These are phyloP conservation scores for Candolleomyces eurysporus DNA, from an alignment of 768 basidiomycete genomes.

Conservation along the genomic window DNA sequence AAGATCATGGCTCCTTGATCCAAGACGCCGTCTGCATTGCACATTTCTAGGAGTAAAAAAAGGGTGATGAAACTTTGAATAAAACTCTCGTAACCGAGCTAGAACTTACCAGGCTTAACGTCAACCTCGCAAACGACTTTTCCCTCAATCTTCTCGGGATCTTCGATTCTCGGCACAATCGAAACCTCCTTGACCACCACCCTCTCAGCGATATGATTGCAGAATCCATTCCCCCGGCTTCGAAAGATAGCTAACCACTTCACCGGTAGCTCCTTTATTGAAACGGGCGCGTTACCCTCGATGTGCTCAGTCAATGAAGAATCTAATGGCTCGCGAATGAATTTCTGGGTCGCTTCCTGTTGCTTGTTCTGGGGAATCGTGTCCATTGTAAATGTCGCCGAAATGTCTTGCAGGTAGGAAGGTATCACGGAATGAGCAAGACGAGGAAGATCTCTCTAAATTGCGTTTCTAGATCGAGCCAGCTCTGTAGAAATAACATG, in stretches of 20 bases:
- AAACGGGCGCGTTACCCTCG: conserved; percentile 32
- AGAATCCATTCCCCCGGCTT: conserved; percentile 26
- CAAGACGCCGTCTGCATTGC: conserved; percentile 34
- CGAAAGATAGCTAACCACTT: conserved; percentile 37
- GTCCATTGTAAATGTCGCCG: no score
- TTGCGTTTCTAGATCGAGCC: no score
- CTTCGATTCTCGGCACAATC: conserved; percentile 32
- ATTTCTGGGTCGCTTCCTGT: conserved; percentile 8
- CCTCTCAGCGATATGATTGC: conserved; percentile 23
- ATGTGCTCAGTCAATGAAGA: conserved; percentile 23
- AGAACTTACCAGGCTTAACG: conserved; percentile 41
- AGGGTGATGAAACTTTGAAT: not conserved
- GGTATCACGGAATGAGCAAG: no score
- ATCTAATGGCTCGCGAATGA: conserved; percentile 19
- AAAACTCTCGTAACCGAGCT: not conserved
- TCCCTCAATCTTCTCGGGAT: conserved; percentile 32
- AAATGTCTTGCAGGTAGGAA: no score
- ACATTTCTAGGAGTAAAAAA: conserved; percentile 37
- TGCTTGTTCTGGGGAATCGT: not conserved
- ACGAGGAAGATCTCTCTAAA: no score
- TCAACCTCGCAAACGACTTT: conserved; percentile 40
- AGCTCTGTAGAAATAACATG: no score
- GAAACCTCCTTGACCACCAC: conserved; percentile 40
- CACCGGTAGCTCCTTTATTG: conserved; percentile 35
- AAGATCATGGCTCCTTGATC: conserved; percentile 41